Evolutionary conservation across 1,284 basidiomycete species (phyloP), one percentile per base, ranked within the genome.

Genomic region (Mycosarcoma maydis): DNA sequence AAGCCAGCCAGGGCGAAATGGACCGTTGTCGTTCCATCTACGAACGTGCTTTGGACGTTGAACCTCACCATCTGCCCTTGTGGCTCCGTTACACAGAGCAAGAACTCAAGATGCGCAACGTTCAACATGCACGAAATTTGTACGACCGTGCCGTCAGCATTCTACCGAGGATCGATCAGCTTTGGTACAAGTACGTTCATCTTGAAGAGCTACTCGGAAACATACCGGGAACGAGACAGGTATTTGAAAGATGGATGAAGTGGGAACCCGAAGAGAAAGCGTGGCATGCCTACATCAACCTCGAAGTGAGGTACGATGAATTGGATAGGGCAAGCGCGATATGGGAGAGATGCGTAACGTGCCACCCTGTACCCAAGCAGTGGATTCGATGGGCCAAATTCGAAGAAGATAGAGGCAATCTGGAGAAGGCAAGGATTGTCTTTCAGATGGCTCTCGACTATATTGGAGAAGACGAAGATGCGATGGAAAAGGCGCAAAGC

Each of bases 261-360:
- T 98, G 96, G 96, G 94, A 98, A 82, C 96, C 96, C 0, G 93
- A 98, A 78, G 96, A 98, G 87, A 98, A 97, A 85, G 94, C 95
- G 6, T 98, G 95, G 96, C 91, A 93, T 80, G 92, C 92, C 11
- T 98, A 96, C 83, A 92, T 98, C 95, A 97, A 85, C 85, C 72
- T 98, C 82, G 96, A 99, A 84, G 88, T 91, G 78, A 87, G 95
- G 42, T 98, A 98, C 82, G 86, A 90, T 68, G 96, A 99, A 83
- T 83, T 89, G 33, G 95, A 98, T 75, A 87, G 94, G 11, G 95
- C 94, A 2, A 95, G 92, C 71, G 86, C 88, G 20, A 90, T 98
- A 41, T 98, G 96, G 83, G 95, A 98, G 82, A 87, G 96, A 14
- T 94, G 94, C 89, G 90, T 98, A 66, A 92, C 89, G 4, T 89